Percentiles rank a stretch among this genome's conserved stretches.
Conservation (phyloP, 2,329 filamentous ascomycete species). For the Orbilia oligospora region DNA sequence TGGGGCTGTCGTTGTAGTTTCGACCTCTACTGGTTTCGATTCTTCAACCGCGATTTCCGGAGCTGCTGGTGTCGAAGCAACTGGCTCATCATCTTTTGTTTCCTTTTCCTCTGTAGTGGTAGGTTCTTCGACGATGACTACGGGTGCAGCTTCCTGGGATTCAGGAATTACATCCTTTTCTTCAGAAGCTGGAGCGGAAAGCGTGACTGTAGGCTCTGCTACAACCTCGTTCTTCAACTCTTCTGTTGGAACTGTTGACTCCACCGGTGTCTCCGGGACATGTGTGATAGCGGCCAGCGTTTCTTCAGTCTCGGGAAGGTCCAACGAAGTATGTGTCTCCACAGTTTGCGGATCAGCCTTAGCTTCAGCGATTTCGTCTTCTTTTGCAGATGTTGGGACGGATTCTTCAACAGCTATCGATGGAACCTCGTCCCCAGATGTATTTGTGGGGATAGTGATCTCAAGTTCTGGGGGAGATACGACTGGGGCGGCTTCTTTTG, state of each 20-base stretch:
- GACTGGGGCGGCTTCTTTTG: slow-evolving; percentile 21
- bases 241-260: slow-evolving; percentile 13
- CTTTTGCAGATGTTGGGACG: slow-evolving; percentile 20
- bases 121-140: slow-evolving; percentile 1
- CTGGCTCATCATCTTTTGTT: slow-evolving; percentile 23
- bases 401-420: slow-evolving; percentile 57
- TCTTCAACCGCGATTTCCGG: slow-evolving; percentile 33
- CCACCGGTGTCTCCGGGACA: slow-evolving; percentile 45
- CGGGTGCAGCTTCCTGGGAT: slow-evolving; percentile 5
- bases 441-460: slow-evolving; percentile 8
- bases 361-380: slow-evolving; percentile 16
- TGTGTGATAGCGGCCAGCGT: slow-evolving; percentile 47
- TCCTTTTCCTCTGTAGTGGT: slow-evolving; percentile 14
- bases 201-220: slow-evolving; percentile 2
- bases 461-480: slow-evolving; percentile 12
- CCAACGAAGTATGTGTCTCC: slow-evolving; percentile 19
- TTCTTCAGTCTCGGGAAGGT: slow-evolving; percentile 40
- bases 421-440: slow-evolving; percentile 38
- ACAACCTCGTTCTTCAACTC: slow-evolving; percentile 17
- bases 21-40: slow-evolving; percentile 25
- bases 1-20: background rate
- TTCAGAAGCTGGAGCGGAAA: slow-evolving; percentile 15
- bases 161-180: slow-evolving; percentile 24
- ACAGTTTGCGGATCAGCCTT: slow-evolving; percentile 27
- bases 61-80: slow-evolving; percentile 11